These are phyloP conservation scores for Starmerella tilneyi DNA, from an alignment of 805 yeast species.

Conservation along the genomic window DNA sequence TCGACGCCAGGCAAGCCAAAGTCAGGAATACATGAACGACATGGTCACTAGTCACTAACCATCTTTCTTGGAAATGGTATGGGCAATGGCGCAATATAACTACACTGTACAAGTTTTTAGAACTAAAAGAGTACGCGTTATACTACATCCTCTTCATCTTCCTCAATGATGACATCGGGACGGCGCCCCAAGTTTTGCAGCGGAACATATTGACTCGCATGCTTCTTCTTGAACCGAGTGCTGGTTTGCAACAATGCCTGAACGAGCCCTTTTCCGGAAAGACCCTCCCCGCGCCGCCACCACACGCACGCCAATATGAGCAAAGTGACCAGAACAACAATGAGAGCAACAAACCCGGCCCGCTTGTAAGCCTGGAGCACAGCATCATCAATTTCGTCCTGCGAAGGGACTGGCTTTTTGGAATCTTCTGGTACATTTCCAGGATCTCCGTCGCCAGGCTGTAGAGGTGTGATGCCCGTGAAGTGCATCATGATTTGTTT, in stretches of 20 bases:
- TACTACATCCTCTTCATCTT: slow-evolving; percentile 21
- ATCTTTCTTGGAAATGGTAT: no score
- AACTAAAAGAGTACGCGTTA: not conserved
- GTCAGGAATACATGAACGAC: slow-evolving; percentile 38
- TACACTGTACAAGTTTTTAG: not conserved
- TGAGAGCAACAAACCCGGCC: slow-evolving; percentile 34
- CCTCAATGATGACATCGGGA: slow-evolving; percentile 24
- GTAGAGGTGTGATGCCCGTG: not conserved
- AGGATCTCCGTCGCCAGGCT: not conserved
- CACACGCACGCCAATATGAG: slow-evolving; percentile 20
- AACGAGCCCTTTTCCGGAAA: slow-evolving; percentile 17
- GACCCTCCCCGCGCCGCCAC: slow-evolving; percentile 21
- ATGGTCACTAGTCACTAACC: slow-evolving; percentile 9
- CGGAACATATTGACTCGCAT: slow-evolving; percentile 18
- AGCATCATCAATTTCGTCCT: slow-evolving; percentile 26
- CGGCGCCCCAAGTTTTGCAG: slow-evolving; percentile 17
- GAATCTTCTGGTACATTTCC: not conserved
- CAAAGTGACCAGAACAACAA: slow-evolving; percentile 28
- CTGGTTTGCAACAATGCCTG: slow-evolving; percentile 23
- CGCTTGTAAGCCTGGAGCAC: slow-evolving; percentile 32
- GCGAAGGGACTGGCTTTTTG: not conserved
- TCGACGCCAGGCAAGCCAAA: slow-evolving; percentile 76
- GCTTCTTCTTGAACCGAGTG: not conserved
- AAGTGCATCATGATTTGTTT: slow-evolving; percentile 28
- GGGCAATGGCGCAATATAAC: no score